Evolutionary conservation across 164 flowering plant species (phyloP), one percentile per base, ranked within the genome.

Genomic region (Vitis rupestris): DNA sequence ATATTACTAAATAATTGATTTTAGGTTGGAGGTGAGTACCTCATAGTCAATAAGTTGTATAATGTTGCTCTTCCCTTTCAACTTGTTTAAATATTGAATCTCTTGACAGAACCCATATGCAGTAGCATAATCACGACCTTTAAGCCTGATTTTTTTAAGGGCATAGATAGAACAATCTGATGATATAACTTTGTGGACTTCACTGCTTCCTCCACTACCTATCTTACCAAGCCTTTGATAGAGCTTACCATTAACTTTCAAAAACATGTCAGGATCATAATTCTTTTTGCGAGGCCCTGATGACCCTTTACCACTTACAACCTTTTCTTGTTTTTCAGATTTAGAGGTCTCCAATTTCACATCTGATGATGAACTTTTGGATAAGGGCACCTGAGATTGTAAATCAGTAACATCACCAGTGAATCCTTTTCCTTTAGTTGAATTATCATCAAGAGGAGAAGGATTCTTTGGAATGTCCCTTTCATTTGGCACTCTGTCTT

Each of bases 181-280:
- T 65, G 98, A 81, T 66, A 95, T 95, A 70, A 93, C 99, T 78
- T 95, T 95, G 84, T 93, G 90, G 59, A 95, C 99, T 81, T 95
- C 99, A 86, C 99, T 95, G 76, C 99, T 93, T 72, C 99, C 99
- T 63, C 99, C 99, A 72, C 93, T 93, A 14, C 99, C 99, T 65
- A 95, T 91, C 86, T 91, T 95, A 13, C 99, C 99, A 70, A 95
- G 97, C 85, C 89, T 88, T 70, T 95, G 99, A 80, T 95, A 95
- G 64, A 86, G 92, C 80, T 90, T 93, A 56, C 98, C 97, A 82
- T 89, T 95, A 15, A 95, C 99, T 80, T 87, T 93, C 65, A 95
- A 90, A 76, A 93, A 93, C 69, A 85, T 54, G 70, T 93, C 97
- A 61, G 92, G 86, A 79, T 93, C 90, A 76, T 84, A 82, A 71